Base-by-base conservation (phyloP, 306 rosid genomes). In the Castanea sativa region DNA sequence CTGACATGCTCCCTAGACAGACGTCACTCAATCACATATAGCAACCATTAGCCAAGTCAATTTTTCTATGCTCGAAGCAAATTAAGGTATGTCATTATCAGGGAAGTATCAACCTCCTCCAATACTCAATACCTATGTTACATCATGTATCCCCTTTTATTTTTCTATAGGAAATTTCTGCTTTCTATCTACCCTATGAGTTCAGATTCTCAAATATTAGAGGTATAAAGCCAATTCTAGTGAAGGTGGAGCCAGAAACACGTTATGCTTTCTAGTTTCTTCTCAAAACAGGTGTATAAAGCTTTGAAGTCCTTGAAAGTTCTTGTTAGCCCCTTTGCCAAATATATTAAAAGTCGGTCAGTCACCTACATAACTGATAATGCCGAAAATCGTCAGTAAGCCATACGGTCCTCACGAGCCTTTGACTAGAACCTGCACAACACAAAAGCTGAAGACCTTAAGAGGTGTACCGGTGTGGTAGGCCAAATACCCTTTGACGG, bases 361-460 rank as follows among this genome's bases (percentile, higher is more conserved):
- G 83, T 80, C 49, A 87, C 45, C 88, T 12, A 71, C 81, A 80
- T 69, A 83, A 78, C 91, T 84, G 78, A n/a, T n/a, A n/a, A n/a
- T n/a, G n/a, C n/a, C n/a, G n/a, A n/a, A n/a, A n/a, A n/a, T n/a
- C n/a, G n/a, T n/a, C n/a, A n/a, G n/a, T n/a, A n/a, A n/a, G n/a
- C n/a, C n/a, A n/a, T n/a, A n/a, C n/a, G n/a, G n/a, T n/a, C n/a
- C n/a, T n/a, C n/a, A n/a, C n/a, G n/a, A n/a, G n/a, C n/a, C n/a
- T n/a, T n/a, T n/a, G n/a, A n/a, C n/a, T n/a, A n/a, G n/a, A n/a
- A n/a, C n/a, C n/a, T n/a, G n/a, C n/a, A n/a, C n/a, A n/a, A n/a
- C n/a, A n/a, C n/a, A n/a, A n/a, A n/a, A n/a, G n/a, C n/a, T n/a
- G n/a, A n/a, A n/a, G n/a, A n/a, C n/a, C n/a, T n/a, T n/a, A n/a